Base-by-base conservation (phyloP, 495 filamentous ascomycete genomes). In the Trichoderma asperelloides region DNA sequence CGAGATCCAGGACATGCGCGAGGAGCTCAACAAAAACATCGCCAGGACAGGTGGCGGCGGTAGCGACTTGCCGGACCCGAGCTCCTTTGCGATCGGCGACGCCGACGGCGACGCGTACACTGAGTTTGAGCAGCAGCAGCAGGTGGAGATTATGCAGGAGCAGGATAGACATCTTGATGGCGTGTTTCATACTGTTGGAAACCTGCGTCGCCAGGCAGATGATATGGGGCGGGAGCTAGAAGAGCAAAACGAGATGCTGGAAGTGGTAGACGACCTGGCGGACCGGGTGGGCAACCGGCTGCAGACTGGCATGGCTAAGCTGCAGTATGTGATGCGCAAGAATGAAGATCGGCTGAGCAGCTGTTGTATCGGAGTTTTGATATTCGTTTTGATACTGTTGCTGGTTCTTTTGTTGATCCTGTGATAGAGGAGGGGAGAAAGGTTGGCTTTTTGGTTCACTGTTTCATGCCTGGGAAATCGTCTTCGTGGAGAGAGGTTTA, bases 211-310 rank as follows among this genome's bases (percentile, higher is more conserved):
- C 75, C 94, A 97, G 81, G 96, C 96, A 18, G 87, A 95, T 78
- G 88, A 89, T 69, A 98, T 98, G 94, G 93, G 93, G 9, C 80
- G 94, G 65, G 95, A 98, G 78, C 79, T 98, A 62, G 96, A 97
- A 76, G 94, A 97, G 76, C 95, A 98, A 82, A 83, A 80, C 25
- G 89, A 91, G 73, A 85, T 85, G 82, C 80, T 98, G 63, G 88
- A 92, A 66, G 86, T 89, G 65, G 88, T 93, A 64, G 93, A 97
- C 79, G 84, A 80, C 6, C 74, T 96, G 68, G 90, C 89, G 12
- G 93, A 96, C 74, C 83, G 93, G 39, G 92, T 98, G 0, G 92
- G 92, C 12, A 91, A 91, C 15, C 89, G 95, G 75, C 75, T 98
- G 72, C 85, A 89, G 77, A 90, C 83, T 70, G 95, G 96, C 6